Percentiles rank a stretch among this genome's conserved stretches.
Conservation (phyloP, 352 stramenopile species). For the Phytophthora nicotianae region DNA sequence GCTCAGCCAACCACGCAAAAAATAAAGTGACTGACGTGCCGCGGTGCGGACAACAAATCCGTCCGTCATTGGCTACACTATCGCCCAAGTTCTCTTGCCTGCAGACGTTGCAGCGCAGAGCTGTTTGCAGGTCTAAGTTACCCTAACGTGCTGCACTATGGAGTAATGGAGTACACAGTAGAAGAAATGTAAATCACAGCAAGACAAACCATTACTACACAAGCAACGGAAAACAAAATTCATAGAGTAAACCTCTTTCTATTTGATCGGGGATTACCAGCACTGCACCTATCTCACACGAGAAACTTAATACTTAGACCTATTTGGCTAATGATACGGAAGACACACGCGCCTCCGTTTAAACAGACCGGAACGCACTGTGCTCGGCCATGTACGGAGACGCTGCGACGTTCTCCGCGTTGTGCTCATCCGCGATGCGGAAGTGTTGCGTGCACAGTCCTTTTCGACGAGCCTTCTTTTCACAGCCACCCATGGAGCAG, state of each 20-base stretch:
- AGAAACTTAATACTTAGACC: constrained; percentile 39
- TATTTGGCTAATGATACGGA: constrained; percentile 27
- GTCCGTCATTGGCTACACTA: no score
- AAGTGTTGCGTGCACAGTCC: constrained; percentile 86
- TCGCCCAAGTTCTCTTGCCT: no score
- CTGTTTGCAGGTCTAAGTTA: no score
- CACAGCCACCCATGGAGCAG: constrained; percentile 72
- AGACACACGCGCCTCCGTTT: constrained; percentile 11
- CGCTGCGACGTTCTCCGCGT: constrained; percentile 13
- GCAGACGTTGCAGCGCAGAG: no score
- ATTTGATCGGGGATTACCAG: constrained; percentile 21
- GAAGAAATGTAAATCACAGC: no score
- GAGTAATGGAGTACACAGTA: no score
- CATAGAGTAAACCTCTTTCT: constrained; percentile 12
- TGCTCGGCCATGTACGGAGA: constrained; percentile 28
- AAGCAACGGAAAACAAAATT: background rate
- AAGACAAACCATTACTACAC: no score
- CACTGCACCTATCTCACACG: constrained; percentile 30
- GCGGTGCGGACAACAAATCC: no score
- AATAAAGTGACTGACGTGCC: no score
- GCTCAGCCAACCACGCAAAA: no score
- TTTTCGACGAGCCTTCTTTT: constrained; percentile 86
- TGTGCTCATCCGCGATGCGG: constrained; percentile 52
- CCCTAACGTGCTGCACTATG: no score
- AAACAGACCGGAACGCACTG: constrained; percentile 30